Evolutionary conservation across 139 green algal species (phyloP), one percentile per base, ranked within the genome.

Genomic region (Eudorina sp.): DNA sequence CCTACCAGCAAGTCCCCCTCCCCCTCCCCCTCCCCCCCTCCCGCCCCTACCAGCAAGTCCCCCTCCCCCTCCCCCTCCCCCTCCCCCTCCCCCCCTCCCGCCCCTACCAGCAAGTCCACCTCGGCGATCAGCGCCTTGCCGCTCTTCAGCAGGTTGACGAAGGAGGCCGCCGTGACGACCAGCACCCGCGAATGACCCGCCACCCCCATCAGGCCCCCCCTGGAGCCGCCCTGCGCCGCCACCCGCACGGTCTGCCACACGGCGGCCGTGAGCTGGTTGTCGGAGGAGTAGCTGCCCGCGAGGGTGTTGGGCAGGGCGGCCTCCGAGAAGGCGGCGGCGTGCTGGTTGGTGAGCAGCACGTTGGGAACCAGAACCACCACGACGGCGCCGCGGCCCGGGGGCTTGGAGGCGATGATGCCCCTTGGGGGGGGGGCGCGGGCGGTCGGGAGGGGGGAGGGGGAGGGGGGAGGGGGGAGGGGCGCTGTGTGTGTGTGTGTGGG

Each of bases 301-400:
- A 34, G 8, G 23, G 58, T 34, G 68, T 19, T 21, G 27, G 68
- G 48, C 68, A 88, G 68, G 18, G 13, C 14, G 19, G 66, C 68
- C 13, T 16, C 21, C 8, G 4, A 13, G 46, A 88, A 89, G 25
- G 51, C 40, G 23, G 29, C 70, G 68, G 78, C 79, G 40, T 93
- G 90, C 87, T 93, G 90, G 3, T 1, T 21, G 14, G 83, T 84
- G 27, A 93, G 83, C 25, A 89, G 60, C 36, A 93, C 76, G 3
- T 58, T 78, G 48, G 90, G 86, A 45, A 89, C 90, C 75, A 91
- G 55, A 1, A 93, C 86, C 76, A 93, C 78, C 40, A 90, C 66
- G 31, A 87, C 4, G 14, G 81, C 81, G 64, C 81, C 62, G 45
- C 46, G 23, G 45, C 64, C 21, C 27, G 7, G 19, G 38, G 38